Evolutionary conservation across 2,329 filamentous ascomycete genomes (phyloP), one percentile per base, ranked within the genome.

Genomic region (Aspergillus oerlinghausenensis): DNA sequence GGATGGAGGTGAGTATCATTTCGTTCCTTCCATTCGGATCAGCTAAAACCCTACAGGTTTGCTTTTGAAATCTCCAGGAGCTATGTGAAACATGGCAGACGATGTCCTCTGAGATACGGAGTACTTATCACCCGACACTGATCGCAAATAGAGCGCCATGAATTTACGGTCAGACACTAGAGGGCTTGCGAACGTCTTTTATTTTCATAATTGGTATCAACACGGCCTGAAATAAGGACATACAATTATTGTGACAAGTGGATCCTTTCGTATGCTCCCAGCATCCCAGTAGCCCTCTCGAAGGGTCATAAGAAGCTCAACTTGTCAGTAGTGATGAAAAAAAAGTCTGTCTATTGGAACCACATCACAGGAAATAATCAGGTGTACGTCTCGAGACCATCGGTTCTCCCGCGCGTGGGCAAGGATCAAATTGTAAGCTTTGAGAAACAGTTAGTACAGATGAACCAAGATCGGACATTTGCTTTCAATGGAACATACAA

Each of bases 381-480:
- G 93, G 93, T 63, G 94, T 99, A 70, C 89, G 87, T 82, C 94
- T 88, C 73, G 94, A 97, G 63, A 99, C 94, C 94, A 97, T 97
- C 25, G 94, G 94, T 76, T 99, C 94, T 67, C 94, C 94, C 65
- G 94, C 93, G 77, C 94, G 87, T 56, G 94, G 94, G 83, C 94
- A 97, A 55, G 94, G 94, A 73, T 99, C 94, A 76, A 97, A 99
- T 87, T 99, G 94, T 78, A 99, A 80, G 88, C 94, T 99, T 69
- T 21, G 57, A 28, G n/a, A 48, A 60, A 42, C 49, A 17, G 48
- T 58, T 53, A 52, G 53, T 25, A 42, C n/a, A 45, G 49, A 48
- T 23, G 57, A 23, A 26, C 55, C 32, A 17, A 35, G 14, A 17
- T 32, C 11, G 4, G 14, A 11, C 28, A 5, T 11, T 14, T 51